Percentiles rank a stretch among this genome's conserved stretches.
Conservation (phyloP, 305 asterid species). For the Salvia sclarea region DNA sequence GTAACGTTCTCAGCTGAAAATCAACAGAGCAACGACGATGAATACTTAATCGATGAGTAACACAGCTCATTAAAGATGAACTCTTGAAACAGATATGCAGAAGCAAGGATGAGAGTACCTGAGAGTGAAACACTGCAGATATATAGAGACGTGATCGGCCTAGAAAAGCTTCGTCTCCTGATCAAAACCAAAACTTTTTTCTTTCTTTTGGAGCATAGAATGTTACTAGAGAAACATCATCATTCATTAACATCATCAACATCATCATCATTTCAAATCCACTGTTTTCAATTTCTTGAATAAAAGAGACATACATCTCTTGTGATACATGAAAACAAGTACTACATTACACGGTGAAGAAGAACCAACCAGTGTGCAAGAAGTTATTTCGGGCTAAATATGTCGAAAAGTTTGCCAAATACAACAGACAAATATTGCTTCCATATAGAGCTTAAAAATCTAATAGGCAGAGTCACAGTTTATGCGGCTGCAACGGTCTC, state of each 20-base stretch:
- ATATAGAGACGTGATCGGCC: neutral
- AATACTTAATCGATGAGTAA: slow-evolving; percentile 18
- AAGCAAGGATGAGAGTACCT: neutral
- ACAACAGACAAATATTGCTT: slow-evolving; percentile 32
- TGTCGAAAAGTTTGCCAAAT: slow-evolving; percentile 23
- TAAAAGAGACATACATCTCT: neutral
- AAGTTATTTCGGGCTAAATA: slow-evolving; percentile 32
- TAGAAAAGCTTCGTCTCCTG: neutral
- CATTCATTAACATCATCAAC: no score
- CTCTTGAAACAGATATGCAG: neutral
- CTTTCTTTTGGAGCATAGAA: no score
- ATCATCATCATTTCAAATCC: neutral
- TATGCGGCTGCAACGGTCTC: slow-evolving; percentile 46
- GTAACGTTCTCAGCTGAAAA: slow-evolving; percentile 26
- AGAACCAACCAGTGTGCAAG: slow-evolving; percentile 21
- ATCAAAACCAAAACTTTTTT: neutral
- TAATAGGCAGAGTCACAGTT: slow-evolving; percentile 24
- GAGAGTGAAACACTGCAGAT: neutral
- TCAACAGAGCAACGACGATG: slow-evolving; percentile 21
- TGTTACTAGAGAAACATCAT: slow-evolving; percentile 5
- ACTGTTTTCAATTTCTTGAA: slow-evolving; percentile 26
- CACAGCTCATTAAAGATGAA: neutral
- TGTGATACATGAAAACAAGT: neutral
- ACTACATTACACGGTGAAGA: slow-evolving; percentile 1
- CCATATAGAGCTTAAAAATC: slow-evolving; percentile 28